These are phyloP conservation scores for Thermomucor indicae-seudaticae DNA, from an alignment of 371 early-diverging fungal genomes.

Conservation along the genomic window DNA sequence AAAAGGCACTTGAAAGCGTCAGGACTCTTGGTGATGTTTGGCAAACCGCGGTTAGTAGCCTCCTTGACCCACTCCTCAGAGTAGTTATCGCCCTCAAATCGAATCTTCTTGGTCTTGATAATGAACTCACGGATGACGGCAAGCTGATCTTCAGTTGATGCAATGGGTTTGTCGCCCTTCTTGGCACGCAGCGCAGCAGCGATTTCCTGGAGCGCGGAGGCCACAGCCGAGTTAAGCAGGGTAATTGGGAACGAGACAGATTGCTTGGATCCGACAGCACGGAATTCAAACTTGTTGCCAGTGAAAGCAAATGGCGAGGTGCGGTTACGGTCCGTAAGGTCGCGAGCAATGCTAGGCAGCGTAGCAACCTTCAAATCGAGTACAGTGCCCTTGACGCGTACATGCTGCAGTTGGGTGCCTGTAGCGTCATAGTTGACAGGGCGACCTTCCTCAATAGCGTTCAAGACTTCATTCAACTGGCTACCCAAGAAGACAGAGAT, in stretches of 20 bases:
- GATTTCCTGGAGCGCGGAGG: constrained; percentile 76
- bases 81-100: constrained; percentile 98
- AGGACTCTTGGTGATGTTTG: constrained; percentile 85
- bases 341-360: constrained; percentile 90
- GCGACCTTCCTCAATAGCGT: constrained; percentile 86
- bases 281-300: constrained; percentile 99
- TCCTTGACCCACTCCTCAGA: constrained; percentile 75
- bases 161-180: constrained; percentile 74
- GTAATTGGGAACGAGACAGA: constrained; percentile 95
- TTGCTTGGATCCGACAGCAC: constrained; percentile 98
- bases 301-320: constrained; percentile 99
- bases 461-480: constrained; percentile 89
- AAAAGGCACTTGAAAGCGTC: constrained; percentile 84
- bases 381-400: constrained; percentile 92
- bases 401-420: constrained; percentile 74
- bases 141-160: constrained; percentile 85
- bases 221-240: constrained; percentile 90
- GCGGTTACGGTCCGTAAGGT: constrained; percentile 98
- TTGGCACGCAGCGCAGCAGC: constrained; percentile 65
- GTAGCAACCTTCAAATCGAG: constrained; percentile 93
- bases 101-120: constrained; percentile 75
- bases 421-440: constrained; percentile 79
- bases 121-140: constrained; percentile 84
- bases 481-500: constrained; percentile 96
- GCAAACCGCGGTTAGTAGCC: constrained; percentile 86